Percentiles rank a stretch among this genome's conserved stretches.
Conservation (phyloP, 2,329 filamentous ascomycete species). For the Xylariaceae sp. region DNA sequence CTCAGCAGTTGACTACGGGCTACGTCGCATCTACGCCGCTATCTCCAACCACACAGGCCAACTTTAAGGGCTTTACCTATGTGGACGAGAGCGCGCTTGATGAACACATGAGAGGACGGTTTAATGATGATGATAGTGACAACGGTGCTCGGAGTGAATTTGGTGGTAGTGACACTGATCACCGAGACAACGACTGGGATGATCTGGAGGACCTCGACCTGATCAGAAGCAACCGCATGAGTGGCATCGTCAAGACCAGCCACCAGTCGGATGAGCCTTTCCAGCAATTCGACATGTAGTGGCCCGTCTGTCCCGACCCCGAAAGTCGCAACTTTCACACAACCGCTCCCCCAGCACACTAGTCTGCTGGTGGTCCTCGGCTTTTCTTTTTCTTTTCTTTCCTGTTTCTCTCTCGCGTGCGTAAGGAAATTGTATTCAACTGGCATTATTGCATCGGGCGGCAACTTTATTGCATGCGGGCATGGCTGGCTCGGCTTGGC, state of each 20-base stretch:
- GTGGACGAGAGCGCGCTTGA: slow-evolving; percentile 97
- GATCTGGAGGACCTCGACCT: slow-evolving; percentile 51
- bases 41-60: slow-evolving; percentile 92
- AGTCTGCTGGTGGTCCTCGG: slow-evolving; percentile 8
- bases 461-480: slow-evolving; percentile 33
- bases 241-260: slow-evolving; percentile 54
- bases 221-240: slow-evolving; percentile 55
- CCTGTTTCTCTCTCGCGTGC: slow-evolving; percentile 20
- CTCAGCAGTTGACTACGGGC: slow-evolving; percentile 77
- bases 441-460: slow-evolving; percentile 38
- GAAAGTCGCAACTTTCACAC: slow-evolving; percentile 2
- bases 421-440: slow-evolving; percentile 28
- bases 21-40: slow-evolving; percentile 87
- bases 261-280: slow-evolving; percentile 54
- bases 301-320: slow-evolving; percentile 11
- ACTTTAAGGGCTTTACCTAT: slow-evolving; percentile 97
- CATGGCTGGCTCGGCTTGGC: slow-evolving; percentile 25
- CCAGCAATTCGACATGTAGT: slow-evolving; percentile 58
- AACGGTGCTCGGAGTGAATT: slow-evolving; percentile 45
- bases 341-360: slow-evolving; percentile 3
- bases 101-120: slow-evolving; percentile 62
- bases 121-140: slow-evolving; percentile 54
- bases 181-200: slow-evolving; percentile 52
- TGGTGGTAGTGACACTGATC: slow-evolving; percentile 41
- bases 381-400: slow-evolving; percentile 7